phyloP scores from a whole-genome alignment of 176 grass and related monocot genomes.

The Chrysopogon serrulatus region DNA sequence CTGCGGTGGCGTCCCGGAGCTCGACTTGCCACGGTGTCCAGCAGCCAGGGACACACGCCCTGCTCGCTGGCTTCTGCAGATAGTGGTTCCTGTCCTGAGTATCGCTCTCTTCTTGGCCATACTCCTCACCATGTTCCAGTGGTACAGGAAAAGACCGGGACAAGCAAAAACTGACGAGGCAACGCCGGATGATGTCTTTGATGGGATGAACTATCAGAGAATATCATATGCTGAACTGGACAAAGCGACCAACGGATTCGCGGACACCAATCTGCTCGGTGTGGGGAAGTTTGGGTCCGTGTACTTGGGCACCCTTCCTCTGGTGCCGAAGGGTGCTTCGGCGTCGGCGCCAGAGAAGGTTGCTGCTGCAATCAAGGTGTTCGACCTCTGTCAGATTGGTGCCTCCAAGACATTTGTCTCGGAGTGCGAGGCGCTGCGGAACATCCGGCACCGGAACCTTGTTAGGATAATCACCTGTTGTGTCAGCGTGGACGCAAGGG shows the following conservation, averaged over 20 bases:
- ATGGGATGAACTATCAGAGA: neutral
- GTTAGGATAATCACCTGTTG: slow-evolving; percentile 38
- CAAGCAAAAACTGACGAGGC: neutral
- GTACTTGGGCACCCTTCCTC: slow-evolving; percentile 19
- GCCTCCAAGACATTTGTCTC: slow-evolving; percentile 37
- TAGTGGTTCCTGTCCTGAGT: neutral
- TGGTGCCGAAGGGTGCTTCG: neutral
- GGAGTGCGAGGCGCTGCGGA: slow-evolving; percentile 38
- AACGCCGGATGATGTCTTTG: neutral
- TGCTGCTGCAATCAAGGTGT: slow-evolving; percentile 32
- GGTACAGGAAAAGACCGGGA: neutral
- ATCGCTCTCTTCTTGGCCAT: neutral
- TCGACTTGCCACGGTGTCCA: slow-evolving; percentile 7
- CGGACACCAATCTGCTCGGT: slow-evolving; percentile 21
- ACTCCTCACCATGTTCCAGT: neutral
- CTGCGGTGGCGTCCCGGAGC: slow-evolving; percentile 7
- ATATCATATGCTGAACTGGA: slow-evolving; percentile 26
- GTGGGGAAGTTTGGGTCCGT: slow-evolving; percentile 42
- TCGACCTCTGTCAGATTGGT: slow-evolving; percentile 27
- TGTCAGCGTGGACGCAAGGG: slow-evolving; percentile 3
- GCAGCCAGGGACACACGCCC: neutral
- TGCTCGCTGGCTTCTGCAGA: neutral
- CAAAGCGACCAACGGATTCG: slow-evolving; percentile 30
- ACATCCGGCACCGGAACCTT: slow-evolving; percentile 41
- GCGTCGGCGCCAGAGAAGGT: neutral